These are phyloP conservation scores for Kwoniella sp. DNA, from an alignment of 768 basidiomycete species.

Conservation along the genomic window DNA sequence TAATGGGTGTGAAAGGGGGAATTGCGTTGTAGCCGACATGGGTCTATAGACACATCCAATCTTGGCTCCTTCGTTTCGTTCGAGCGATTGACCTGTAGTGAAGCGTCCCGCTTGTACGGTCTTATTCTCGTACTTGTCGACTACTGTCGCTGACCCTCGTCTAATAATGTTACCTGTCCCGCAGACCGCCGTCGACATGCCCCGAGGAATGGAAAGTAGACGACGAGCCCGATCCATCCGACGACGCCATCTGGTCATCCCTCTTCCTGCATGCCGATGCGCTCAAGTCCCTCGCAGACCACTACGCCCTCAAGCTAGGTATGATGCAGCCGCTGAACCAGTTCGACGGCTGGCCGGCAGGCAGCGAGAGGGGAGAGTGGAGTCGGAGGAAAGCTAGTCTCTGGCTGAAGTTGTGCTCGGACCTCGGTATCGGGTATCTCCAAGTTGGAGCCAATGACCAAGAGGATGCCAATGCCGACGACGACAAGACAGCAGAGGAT, in stretches of 20 bases:
- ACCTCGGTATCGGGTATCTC: constrained; percentile 31
- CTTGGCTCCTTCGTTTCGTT: too few species aligned
- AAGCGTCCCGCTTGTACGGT: too few species aligned
- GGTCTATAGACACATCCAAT: too few species aligned
- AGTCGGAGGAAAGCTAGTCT: constrained; percentile 30
- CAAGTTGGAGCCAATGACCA: constrained; percentile 40
- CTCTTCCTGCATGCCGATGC: constrained; percentile 10
- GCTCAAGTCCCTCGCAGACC: constrained; percentile 16
- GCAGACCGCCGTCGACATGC: constrained; percentile 21
- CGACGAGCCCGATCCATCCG: constrained; percentile 29
- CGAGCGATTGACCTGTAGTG: neutral
- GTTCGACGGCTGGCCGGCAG: constrained; percentile 46
- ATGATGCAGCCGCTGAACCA: constrained; percentile 48
- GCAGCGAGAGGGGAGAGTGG: constrained; percentile 26
- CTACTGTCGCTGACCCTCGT: too few species aligned
- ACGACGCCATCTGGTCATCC: constrained; percentile 19
- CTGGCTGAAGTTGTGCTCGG: constrained; percentile 43
- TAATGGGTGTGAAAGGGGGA: neutral
- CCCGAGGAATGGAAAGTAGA: constrained; percentile 21
- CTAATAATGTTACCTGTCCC: neutral
- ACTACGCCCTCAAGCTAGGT: constrained; percentile 23
- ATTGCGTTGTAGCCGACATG: neutral
- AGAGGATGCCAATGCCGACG: constrained; percentile 15
- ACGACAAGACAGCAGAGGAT: constrained; percentile 33
- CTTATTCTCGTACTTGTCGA: too few species aligned